Percentiles rank a stretch among this genome's conserved stretches.
phyloP scores from a whole-genome alignment of 352 stramenopile genomes.

The Phytophthora litchii region DNA sequence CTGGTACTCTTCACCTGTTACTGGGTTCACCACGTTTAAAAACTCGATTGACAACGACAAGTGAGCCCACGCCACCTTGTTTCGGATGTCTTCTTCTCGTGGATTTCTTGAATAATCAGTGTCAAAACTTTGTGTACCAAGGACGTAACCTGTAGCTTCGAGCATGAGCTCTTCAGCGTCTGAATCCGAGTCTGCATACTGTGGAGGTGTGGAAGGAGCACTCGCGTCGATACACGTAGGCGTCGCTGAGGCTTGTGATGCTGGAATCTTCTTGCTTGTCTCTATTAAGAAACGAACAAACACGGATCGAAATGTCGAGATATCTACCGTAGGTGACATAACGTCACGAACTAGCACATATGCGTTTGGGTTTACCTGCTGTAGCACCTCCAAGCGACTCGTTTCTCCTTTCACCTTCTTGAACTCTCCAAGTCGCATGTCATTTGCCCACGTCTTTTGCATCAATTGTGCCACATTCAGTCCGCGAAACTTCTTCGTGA shows the following conservation, averaged over 20 bases:
- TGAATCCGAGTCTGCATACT: conserved; percentile 14
- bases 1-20: conserved; percentile 34
- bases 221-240: conserved; percentile 17
- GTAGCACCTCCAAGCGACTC: conserved; percentile 39
- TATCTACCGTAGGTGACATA: conserved; percentile 30
- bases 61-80: conserved; percentile 43
- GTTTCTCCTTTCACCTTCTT: conserved; percentile 48
- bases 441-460: conserved; percentile 43
- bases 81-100: conserved; percentile 12
- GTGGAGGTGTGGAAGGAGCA: conserved; percentile 16
- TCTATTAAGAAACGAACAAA: conserved; percentile 51
- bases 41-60: conserved; percentile 50
- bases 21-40: conserved; percentile 33
- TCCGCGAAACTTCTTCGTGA: conserved; percentile 37
- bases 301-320: conserved; percentile 40
- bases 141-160: conserved; percentile 32
- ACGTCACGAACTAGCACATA: conserved; percentile 47
- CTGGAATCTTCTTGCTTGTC: conserved; percentile 22
- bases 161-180: conserved; percentile 20
- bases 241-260: background rate
- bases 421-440: conserved; percentile 43
- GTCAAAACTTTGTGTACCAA: conserved; percentile 50
- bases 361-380: conserved; percentile 35
- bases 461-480: conserved; percentile 31
- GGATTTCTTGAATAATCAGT: conserved; percentile 25